A percentile compares a stretch with the other conserved stretches of the same genome.
Conservation (phyloP, 768 basidiomycete species). For the Suillus subluteus region DNA sequence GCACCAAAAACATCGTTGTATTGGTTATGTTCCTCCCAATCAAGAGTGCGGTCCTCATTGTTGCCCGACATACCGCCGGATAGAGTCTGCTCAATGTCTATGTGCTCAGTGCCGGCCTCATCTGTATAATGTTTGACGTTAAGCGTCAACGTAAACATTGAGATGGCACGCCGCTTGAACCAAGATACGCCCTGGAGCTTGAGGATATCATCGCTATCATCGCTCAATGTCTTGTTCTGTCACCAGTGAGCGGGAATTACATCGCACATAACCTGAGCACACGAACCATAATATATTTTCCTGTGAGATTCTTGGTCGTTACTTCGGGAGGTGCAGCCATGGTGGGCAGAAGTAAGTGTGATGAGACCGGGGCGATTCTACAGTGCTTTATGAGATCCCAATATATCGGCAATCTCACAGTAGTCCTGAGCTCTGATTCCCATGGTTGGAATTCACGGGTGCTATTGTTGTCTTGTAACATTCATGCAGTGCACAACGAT, state of each 20-base stretch:
- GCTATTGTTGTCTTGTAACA: neutral
- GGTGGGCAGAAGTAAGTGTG: conserved; percentile 16
- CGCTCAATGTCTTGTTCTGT: conserved; percentile 73
- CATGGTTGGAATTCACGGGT: neutral
- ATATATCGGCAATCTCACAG: neutral
- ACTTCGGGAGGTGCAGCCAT: conserved; percentile 72
- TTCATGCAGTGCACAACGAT: neutral
- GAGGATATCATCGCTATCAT: conserved; percentile 64
- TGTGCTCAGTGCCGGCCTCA: conserved; percentile 59
- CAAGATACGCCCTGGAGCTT: conserved; percentile 73
- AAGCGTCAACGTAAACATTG: conserved; percentile 59
- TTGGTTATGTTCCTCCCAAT: conserved; percentile 56
- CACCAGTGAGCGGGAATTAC: neutral
- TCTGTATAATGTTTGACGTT: conserved; percentile 67
- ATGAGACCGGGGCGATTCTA: neutral
- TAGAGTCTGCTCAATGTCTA: conserved; percentile 68
- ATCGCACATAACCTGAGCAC: neutral
- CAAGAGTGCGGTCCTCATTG: conserved; percentile 58
- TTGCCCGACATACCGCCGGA: conserved; percentile 65
- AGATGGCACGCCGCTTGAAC: conserved; percentile 68
- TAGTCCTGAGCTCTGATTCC: neutral
- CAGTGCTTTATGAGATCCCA: neutral
- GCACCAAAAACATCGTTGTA: conserved; percentile 65
- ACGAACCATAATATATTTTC: conserved; percentile 64
- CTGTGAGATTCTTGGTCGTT: conserved; percentile 61